Conservation (phyloP, 352 stramenopile species). For the Phytophthora foliorum region DNA sequence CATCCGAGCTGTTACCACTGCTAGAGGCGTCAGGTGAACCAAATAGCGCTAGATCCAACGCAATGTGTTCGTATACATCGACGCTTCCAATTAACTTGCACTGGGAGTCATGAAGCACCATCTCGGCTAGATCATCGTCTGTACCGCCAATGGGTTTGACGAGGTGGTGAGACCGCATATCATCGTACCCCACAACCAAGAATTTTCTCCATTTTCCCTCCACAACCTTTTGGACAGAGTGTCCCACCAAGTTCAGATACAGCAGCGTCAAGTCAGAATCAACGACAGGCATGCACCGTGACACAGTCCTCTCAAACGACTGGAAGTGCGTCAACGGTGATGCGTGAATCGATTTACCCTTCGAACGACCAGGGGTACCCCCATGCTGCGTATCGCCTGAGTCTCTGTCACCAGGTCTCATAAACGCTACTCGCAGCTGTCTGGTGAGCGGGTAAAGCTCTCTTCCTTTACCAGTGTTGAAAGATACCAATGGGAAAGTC, state of each 20-base stretch:
- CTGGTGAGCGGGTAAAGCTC: conserved; percentile 83
- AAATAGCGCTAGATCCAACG: conserved; percentile 62
- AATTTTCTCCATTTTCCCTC: conserved; percentile 88
- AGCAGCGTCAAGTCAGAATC: conserved; percentile 63
- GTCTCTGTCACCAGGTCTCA: conserved; percentile 37
- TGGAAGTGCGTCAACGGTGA: conserved; percentile 87
- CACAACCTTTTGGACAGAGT: conserved; percentile 77
- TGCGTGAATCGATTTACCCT: conserved; percentile 65
- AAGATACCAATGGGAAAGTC: conserved; percentile 67
- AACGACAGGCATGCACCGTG: conserved; percentile 63
- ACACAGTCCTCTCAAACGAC: conserved; percentile 87
- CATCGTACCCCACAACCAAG: conserved; percentile 75
- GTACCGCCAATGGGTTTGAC: conserved; percentile 55
- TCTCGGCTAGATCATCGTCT: conserved; percentile 60
- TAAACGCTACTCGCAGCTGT: conserved; percentile 71
- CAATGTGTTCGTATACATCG: conserved; percentile 57
- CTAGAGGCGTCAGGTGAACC: conserved; percentile 35
- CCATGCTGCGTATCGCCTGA: conserved; percentile 8
- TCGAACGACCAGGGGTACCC: conserved; percentile 10
- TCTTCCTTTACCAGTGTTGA: conserved; percentile 69
- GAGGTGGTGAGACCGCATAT: conserved; percentile 62
- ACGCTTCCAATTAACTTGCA: conserved; percentile 66
- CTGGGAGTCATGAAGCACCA: conserved; percentile 84
- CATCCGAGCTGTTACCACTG: conserved; percentile 14
- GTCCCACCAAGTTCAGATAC: conserved; percentile 76